Conservation (phyloP, 1,284 basidiomycete species). For the Marasmius fiardii region DNA sequence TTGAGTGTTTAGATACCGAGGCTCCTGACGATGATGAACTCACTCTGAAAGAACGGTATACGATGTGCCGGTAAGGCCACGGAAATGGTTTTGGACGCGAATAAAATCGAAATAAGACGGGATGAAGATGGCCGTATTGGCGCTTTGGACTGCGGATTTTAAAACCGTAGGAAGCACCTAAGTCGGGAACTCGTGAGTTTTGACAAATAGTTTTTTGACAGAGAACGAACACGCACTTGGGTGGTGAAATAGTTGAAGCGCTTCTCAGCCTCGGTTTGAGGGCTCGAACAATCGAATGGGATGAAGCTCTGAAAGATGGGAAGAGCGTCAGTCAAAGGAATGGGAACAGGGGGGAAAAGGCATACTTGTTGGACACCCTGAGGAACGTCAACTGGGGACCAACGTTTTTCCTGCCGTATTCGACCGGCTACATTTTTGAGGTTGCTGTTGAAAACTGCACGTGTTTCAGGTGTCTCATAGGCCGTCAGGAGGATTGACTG, state of each 20-base stretch:
- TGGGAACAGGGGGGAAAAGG: slow-evolving; percentile 1
- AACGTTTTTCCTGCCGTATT: slow-evolving; percentile 64
- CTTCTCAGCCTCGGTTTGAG: slow-evolving; percentile 81
- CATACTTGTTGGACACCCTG: slow-evolving; percentile 77
- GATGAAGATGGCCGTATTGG: slow-evolving; percentile 86
- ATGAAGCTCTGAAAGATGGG: slow-evolving; percentile 56
- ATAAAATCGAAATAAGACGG: slow-evolving; percentile 98
- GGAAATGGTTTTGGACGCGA: slow-evolving; percentile 84
- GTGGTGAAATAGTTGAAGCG: slow-evolving; percentile 86
- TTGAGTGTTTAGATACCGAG: not conserved
- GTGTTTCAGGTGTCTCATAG: slow-evolving; percentile 88
- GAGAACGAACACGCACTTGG: slow-evolving; percentile 49
- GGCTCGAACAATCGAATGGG: slow-evolving; percentile 70
- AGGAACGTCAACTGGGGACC: slow-evolving; percentile 71
- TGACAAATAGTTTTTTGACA: not conserved
- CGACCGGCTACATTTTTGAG: slow-evolving; percentile 88
- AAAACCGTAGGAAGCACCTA: slow-evolving; percentile 79
- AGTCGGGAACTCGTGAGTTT: not conserved
- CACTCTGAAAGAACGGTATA: slow-evolving; percentile 90
- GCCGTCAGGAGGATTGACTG: slow-evolving; percentile 89
- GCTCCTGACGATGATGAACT: slow-evolving; percentile 20
- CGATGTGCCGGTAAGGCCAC: slow-evolving; percentile 64
- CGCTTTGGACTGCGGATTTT: slow-evolving; percentile 89
- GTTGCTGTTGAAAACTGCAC: slow-evolving; percentile 69
- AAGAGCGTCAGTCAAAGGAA: not conserved